Base-by-base conservation (phyloP, 345 rosid genomes). In the Clausena lansium region DNA sequence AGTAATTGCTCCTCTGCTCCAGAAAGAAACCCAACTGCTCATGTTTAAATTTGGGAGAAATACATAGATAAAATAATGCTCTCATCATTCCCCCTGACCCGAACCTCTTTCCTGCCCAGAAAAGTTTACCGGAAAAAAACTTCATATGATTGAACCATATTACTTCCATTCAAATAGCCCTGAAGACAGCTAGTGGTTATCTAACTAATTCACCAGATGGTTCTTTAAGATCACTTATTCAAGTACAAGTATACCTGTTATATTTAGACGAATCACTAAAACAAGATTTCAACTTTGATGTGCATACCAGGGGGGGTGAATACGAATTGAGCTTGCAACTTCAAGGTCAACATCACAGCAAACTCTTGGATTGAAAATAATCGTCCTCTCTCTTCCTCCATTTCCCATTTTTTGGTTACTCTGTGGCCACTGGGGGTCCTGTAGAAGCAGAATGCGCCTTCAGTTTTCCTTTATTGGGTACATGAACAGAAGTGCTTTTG, bases 301-400 rank as follows among this genome's bases (percentile, higher is more conserved):
- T 47, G 62, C 81, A 45, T 86, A 92, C 97, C 99, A 94, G 17
- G 98, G 97, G 22, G 86, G 62, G 81, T 85, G 76, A 61, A 96
- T 78, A 28, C 93, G 79, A 70, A 96, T 88, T 75, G 83, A 76
- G 67, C 83, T 90, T 70, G 97, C 97, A 59, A 87, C 83, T 86
- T 94, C 99, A 2, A 96, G 88, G 74, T 96, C 97, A 64, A 94
- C 92, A 77, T 92, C 80, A n/a, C 76, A 65, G 58, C 94, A 94
- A 79, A 90, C 88, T 88, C 92, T 89, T 71, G 93, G 82, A 81
- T 77, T 91, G 77, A 96, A 96, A 79, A 96, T 88, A 70, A 94
- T 78, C 17, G 85, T 91, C 78, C 77, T 81, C 72, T 81, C 81
- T 76, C 77, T 74, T 73, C 83, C 88, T 73, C 79, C 79, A 73